A percentile compares a stretch with the other conserved stretches of the same genome.
Evolutionary conservation across 1,139 yeast species (phyloP).

Genomic region (Arxiozyma heterogenica): DNA sequence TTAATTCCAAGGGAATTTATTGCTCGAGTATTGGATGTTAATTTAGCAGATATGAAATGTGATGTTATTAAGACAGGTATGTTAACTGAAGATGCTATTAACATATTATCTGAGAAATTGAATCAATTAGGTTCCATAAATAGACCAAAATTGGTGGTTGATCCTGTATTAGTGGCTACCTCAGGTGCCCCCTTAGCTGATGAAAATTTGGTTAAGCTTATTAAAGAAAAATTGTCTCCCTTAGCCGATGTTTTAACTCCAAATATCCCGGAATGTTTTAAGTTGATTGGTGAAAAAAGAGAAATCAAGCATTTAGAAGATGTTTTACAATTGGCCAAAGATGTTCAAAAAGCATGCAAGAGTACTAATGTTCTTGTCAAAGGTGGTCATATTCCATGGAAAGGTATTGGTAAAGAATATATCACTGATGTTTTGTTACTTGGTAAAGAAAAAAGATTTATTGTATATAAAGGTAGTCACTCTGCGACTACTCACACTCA

Average conservation of each 20-base stretch:
- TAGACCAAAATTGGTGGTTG: conserved; percentile 44
- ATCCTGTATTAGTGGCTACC: conserved; percentile 79
- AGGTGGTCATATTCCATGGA: conserved; percentile 73
- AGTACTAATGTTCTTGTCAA: conserved; percentile 57
- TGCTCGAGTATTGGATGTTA: conserved; percentile 41
- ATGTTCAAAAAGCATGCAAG: conserved; percentile 36
- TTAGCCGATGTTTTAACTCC: conserved; percentile 67
- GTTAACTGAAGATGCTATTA: conserved; percentile 53
- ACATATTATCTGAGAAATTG: conserved; percentile 37
- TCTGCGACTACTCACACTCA: conserved; percentile 54
- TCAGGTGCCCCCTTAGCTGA: conserved; percentile 56
- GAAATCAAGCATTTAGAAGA: conserved; percentile 31
- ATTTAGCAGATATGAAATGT: conserved; percentile 55
- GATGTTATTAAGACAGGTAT: conserved; percentile 78
- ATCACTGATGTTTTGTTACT: conserved; percentile 58
- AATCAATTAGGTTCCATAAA: conserved; percentile 29
- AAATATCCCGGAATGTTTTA: conserved; percentile 56
- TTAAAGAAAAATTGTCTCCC: conserved; percentile 40
- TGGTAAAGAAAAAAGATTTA: conserved; percentile 33
- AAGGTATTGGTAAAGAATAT: conserved; percentile 21
- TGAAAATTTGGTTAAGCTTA: conserved; percentile 36
- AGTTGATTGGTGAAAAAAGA: conserved; percentile 20
- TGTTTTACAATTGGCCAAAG: conserved; percentile 36
- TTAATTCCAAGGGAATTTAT: conserved; percentile 41
- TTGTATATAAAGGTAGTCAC: conserved; percentile 43